A percentile compares a stretch with the other conserved stretches of the same genome.
Conservation (phyloP, 1,139 yeast genomes). For the Kodamaea alishanica region DNA sequence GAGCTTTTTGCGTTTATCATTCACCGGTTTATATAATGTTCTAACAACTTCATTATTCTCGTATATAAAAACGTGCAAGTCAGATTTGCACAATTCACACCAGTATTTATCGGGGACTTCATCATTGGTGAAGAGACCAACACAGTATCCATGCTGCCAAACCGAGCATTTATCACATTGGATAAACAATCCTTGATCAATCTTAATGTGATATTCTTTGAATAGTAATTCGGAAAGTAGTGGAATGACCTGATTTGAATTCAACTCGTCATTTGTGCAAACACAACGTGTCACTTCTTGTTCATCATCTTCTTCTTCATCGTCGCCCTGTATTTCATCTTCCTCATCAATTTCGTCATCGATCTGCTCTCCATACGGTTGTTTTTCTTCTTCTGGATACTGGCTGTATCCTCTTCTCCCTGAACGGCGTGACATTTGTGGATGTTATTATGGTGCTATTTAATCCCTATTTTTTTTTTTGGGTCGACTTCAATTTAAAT, state of each 20-base stretch:
- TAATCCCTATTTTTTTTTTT: neutral
- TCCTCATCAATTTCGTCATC: slow-evolving; percentile 23
- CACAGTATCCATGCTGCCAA: slow-evolving; percentile 98
- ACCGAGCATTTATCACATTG: slow-evolving; percentile 91
- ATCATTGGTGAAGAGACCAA: slow-evolving; percentile 68
- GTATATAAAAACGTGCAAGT: slow-evolving; percentile 55
- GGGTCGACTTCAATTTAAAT: no score
- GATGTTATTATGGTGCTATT: neutral
- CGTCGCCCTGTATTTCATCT: slow-evolving; percentile 20
- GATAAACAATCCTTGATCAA: slow-evolving; percentile 73
- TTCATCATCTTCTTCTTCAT: slow-evolving; percentile 39
- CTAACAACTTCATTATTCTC: slow-evolving; percentile 31
- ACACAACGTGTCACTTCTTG: slow-evolving; percentile 87
- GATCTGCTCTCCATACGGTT: slow-evolving; percentile 20
- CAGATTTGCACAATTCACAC: slow-evolving; percentile 90
- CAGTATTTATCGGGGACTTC: slow-evolving; percentile 88
- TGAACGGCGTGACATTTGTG: slow-evolving; percentile 29
- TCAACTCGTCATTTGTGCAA: slow-evolving; percentile 74
- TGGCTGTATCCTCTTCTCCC: slow-evolving; percentile 21
- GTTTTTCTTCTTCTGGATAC: slow-evolving; percentile 15
- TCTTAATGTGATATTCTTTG: slow-evolving; percentile 56
- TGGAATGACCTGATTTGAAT: slow-evolving; percentile 29
- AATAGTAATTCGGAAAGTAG: slow-evolving; percentile 45
- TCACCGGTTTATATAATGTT: slow-evolving; percentile 49
- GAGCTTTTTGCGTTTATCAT: slow-evolving; percentile 45